Percentiles rank a stretch among this genome's conserved stretches.
These are phyloP conservation scores for Phyllosticta citrichinensis DNA, from an alignment of 2,329 filamentous ascomycete genomes.

Conservation along the genomic window DNA sequence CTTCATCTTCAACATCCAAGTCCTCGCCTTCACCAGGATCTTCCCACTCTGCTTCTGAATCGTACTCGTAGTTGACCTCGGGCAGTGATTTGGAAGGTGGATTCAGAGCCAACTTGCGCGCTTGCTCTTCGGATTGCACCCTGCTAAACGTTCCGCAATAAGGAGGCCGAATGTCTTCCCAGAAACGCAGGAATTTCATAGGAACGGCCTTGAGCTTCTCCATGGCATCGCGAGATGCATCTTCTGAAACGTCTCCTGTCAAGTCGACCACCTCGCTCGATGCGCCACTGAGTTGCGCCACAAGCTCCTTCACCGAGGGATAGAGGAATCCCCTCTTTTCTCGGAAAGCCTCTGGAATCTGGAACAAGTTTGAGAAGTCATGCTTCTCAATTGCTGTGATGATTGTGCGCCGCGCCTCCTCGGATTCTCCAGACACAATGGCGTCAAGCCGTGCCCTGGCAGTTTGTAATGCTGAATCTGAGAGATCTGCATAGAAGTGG, in stretches of 20 bases:
- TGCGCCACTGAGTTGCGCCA: constrained; percentile 36
- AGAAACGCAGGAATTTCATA: constrained; percentile 53
- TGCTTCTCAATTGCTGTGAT: not conserved
- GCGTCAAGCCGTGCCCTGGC: constrained; percentile 21
- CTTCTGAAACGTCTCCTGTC: constrained; percentile 23
- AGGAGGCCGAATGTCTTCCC: constrained; percentile 52
- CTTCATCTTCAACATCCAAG: constrained; percentile 53
- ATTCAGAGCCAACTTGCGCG: constrained; percentile 42
- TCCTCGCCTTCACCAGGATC: constrained; percentile 65
- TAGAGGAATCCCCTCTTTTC: constrained; percentile 7
- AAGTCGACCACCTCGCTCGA: constrained; percentile 33
- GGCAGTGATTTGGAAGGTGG: constrained; percentile 46
- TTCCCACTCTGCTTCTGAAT: constrained; percentile 77
- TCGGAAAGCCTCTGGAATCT: not conserved
- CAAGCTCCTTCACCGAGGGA: constrained; percentile 25
- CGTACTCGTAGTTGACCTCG: constrained; percentile 69
- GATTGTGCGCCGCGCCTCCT: not conserved
- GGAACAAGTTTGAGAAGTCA: not conserved
- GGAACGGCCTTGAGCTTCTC: constrained; percentile 45
- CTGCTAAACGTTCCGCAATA: constrained; percentile 67
- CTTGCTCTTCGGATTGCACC: constrained; percentile 36
- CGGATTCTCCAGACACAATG: constrained; percentile 9
- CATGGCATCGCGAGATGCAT: constrained; percentile 20
- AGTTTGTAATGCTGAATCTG: constrained; percentile 17
- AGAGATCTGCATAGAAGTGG: constrained; percentile 19